phyloP scores from a whole-genome alignment of 176 grass and related monocot genomes.

The Oryza officinalis region DNA sequence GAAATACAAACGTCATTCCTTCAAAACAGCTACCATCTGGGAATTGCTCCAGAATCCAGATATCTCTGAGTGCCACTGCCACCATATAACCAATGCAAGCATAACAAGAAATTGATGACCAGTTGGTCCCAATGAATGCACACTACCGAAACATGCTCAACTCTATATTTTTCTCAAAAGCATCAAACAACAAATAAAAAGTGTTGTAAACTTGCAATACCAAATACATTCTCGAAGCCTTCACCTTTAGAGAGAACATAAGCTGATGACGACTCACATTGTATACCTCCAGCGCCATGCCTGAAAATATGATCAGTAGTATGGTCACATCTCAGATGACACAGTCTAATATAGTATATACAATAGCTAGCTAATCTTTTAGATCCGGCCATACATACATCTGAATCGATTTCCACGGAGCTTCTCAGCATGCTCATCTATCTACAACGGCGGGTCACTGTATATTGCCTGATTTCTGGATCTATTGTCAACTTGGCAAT shows the following conservation, averaged over 20 bases:
- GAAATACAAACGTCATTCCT: slow-evolving; percentile 98
- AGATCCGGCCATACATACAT: slow-evolving; percentile 50
- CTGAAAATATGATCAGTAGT: slow-evolving; percentile 40
- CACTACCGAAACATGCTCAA: slow-evolving; percentile 7
- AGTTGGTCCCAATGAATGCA: slow-evolving; percentile 1
- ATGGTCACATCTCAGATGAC: background rate
- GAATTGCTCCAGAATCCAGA: slow-evolving; percentile 61
- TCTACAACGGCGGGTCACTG: slow-evolving; percentile 75
- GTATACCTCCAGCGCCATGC: slow-evolving; percentile 88
- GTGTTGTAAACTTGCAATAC: slow-evolving; percentile 20
- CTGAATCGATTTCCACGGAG: slow-evolving; percentile 73
- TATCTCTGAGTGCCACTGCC: slow-evolving; percentile 48
- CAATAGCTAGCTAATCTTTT: background rate
- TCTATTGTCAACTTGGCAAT: slow-evolving; percentile 63
- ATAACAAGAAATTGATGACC: slow-evolving; percentile 22
- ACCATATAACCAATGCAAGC: slow-evolving; percentile 33
- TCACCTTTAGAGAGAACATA: slow-evolving; percentile 85
- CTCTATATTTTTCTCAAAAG: background rate
- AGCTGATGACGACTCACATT: slow-evolving; percentile 85
- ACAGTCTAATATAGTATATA: background rate
- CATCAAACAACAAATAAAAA: too few species aligned
- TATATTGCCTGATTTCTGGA: too few species aligned
- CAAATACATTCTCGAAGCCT: slow-evolving; percentile 86
- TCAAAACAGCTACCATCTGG: slow-evolving; percentile 90
- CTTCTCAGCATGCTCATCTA: slow-evolving; percentile 72